Conservation (phyloP, 208 protist genomes). For the Spongospora subterranea region DNA sequence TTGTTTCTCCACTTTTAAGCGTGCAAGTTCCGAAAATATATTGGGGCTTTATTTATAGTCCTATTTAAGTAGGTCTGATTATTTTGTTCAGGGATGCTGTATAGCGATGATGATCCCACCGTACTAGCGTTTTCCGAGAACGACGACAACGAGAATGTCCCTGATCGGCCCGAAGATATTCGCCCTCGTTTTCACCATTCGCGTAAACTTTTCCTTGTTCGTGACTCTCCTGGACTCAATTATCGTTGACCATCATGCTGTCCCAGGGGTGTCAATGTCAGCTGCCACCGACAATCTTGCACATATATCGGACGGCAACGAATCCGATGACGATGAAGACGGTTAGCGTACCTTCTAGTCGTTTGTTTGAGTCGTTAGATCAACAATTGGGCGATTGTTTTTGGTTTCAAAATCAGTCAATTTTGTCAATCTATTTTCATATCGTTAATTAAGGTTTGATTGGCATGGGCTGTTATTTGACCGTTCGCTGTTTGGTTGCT, state of each 20-base stretch:
- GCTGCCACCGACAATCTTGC: neutral
- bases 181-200: slow-evolving; percentile 79
- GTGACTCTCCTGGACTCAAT: neutral
- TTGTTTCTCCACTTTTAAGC: too few species aligned
- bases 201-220: neutral
- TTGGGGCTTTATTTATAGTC: neutral
- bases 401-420: too few species aligned
- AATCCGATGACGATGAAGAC: slow-evolving; percentile 51
- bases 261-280: neutral
- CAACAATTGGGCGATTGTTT: too few species aligned
- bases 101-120: slow-evolving; percentile 85
- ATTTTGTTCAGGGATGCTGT: slow-evolving; percentile 77
- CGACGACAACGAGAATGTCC: slow-evolving; percentile 75
- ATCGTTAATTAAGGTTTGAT: too few species aligned
- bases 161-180: slow-evolving; percentile 77
- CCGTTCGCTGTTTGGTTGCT: neutral
- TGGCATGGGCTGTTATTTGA: too few species aligned
- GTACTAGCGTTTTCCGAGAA: slow-evolving; percentile 80
- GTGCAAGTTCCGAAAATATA: too few species aligned
- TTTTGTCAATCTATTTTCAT: too few species aligned
- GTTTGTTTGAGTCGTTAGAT: too few species aligned
- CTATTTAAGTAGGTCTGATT: too few species aligned
- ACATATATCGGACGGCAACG: neutral
- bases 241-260: too few species aligned
- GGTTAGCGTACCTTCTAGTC: neutral